A percentile compares a stretch with the other conserved stretches of the same genome.
Conservation (phyloP, 108 stramenopile genomes). For the Asterionellopsis glacialis region DNA sequence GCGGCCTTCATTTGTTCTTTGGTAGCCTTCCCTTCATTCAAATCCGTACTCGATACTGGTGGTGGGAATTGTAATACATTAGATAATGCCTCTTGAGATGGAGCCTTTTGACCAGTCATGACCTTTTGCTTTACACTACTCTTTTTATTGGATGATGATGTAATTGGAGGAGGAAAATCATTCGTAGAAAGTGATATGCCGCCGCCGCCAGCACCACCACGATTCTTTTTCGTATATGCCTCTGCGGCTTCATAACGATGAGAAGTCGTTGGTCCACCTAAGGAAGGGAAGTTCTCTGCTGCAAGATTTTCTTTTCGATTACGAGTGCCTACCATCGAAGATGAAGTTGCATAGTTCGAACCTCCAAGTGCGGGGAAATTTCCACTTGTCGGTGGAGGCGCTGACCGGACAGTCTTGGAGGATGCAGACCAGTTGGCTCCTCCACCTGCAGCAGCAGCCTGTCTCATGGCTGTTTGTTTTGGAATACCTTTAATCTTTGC, state of each 20-base stretch:
- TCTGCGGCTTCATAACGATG: conserved; percentile 8
- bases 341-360: not conserved
- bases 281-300: conserved; percentile 52
- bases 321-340: no score
- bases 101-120: not conserved
- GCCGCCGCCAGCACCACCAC: not conserved
- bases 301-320: conserved; percentile 23
- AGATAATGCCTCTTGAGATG: conserved; percentile 19
- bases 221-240: not conserved
- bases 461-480: not conserved
- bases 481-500: not conserved
- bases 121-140: not conserved
- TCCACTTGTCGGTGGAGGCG: not conserved
- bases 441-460: conserved; percentile 2
- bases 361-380: not conserved
- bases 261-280: conserved; percentile 26
- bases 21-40: conserved; percentile 43
- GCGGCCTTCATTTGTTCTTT: conserved; percentile 65
- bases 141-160: not conserved
- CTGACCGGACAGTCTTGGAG: not conserved
- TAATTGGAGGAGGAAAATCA: conserved; percentile 45
- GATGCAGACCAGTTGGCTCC: not conserved
- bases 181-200: conserved; percentile 46
- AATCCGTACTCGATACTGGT: conserved; percentile 27
- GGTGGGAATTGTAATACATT: conserved; percentile 40